Evolutionary conservation across 2,329 filamentous ascomycete species (phyloP).

Genomic region (Penicillium hordei): DNA sequence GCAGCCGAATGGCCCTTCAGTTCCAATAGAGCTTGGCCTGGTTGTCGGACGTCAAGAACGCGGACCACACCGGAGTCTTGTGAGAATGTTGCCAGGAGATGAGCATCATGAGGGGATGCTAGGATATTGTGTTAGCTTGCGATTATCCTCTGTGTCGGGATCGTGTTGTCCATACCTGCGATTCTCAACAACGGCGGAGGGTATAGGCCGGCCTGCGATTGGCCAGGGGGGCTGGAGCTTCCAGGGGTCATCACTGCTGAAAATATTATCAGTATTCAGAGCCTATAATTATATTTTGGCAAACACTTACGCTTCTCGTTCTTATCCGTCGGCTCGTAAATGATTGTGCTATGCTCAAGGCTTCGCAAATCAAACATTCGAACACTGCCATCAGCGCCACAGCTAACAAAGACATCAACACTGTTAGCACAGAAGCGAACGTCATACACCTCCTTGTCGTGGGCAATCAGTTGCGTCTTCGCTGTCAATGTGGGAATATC

Average conservation of each 20-base stretch:
- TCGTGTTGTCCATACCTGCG: slow-evolving; percentile 37
- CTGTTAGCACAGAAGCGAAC: slow-evolving; percentile 97
- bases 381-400: slow-evolving; percentile 94
- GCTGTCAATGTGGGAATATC: slow-evolving; percentile 97
- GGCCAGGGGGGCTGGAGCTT: slow-evolving; percentile 69
- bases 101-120: slow-evolving; percentile 92
- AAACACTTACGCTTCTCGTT: slow-evolving; percentile 60
- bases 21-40: slow-evolving; percentile 90
- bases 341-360: slow-evolving; percentile 96
- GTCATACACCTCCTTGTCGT: slow-evolving; percentile 98
- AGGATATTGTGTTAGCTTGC: slow-evolving; percentile 11
- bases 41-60: slow-evolving; percentile 93
- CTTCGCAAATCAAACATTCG: slow-evolving; percentile 98
- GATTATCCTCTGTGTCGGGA: neutral
- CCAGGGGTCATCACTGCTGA: slow-evolving; percentile 49
- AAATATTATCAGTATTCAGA: slow-evolving; percentile 9
- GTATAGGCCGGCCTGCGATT: slow-evolving; percentile 55
- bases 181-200: slow-evolving; percentile 57
- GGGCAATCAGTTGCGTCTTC: slow-evolving; percentile 96
- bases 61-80: slow-evolving; percentile 89
- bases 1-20: slow-evolving; percentile 82
- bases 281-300: neutral
- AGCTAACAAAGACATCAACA: slow-evolving; percentile 98
- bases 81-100: slow-evolving; percentile 95
- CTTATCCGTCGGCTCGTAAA: slow-evolving; percentile 95